Evolutionary conservation across 2,329 filamentous ascomycete species (phyloP), one percentile per base, ranked within the genome.

Genomic region (Xylogone sp.): DNA sequence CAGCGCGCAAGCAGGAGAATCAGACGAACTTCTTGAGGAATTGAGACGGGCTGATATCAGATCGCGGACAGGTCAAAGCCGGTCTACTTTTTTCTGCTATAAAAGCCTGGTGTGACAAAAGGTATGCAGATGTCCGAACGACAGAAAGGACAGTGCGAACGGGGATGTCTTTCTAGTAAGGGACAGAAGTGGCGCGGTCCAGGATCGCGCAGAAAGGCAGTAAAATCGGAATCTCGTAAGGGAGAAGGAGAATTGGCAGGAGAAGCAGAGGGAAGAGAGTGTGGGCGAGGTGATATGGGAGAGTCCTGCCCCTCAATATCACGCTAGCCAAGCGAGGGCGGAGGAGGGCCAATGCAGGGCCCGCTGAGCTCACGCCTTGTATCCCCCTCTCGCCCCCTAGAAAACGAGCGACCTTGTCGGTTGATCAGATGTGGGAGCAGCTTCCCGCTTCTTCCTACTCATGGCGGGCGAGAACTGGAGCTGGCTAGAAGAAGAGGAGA

Each of bases 1-100:
- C 60, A 65, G 62, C 59, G 59, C 56, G 59, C 61, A 64, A 64
- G 56, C 62, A 66, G 59, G 59, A 64, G 62, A 39, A 65, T 55
- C 64, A 61, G 59, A 66, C 64, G 62, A 66, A 66, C 64, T 66
- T 65, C 61, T 65, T 63, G 56, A 58, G 57, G 49, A 58, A 49
- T 54, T 59, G 60, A 60, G 53, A 58, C 31, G 18, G 34, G n/a
- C 24, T 45, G 48, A 39, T 39, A 39, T 39, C 8, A 39, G 34
- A 16, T 39, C 6, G 34, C 12, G 4, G 34, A 39, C 34, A 39
- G 34, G n/a, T 18, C n/a, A 5, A 13, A 39, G 34, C 34, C 34
- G n/a, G 34, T 39, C 34, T 9, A 39, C 34, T 39, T 16, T 27
- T 27, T 27, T 27, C n/a, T n/a, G n/a, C n/a, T n/a, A n/a, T 27